These are phyloP conservation scores for Hypholoma sublateritium DNA, from an alignment of 768 basidiomycete species.

Conservation along the genomic window DNA sequence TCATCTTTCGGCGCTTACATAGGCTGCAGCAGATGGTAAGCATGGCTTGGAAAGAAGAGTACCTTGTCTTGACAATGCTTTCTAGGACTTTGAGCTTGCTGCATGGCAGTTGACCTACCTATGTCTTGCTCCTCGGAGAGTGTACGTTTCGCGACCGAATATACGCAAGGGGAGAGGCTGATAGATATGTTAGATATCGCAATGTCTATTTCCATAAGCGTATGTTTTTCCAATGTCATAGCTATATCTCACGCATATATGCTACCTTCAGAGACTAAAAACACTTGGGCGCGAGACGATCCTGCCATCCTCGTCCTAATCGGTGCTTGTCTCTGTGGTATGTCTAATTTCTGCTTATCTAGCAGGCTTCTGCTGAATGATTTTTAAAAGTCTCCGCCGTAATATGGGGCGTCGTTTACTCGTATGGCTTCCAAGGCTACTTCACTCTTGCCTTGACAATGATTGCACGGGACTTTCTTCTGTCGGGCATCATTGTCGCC, in stretches of 20 bases:
- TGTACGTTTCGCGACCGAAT: slow-evolving; percentile 47
- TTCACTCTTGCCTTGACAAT: slow-evolving; percentile 73
- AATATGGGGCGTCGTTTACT: slow-evolving; percentile 86
- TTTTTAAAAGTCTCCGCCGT: slow-evolving; percentile 71
- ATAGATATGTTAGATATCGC: slow-evolving; percentile 60
- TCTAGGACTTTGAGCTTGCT: slow-evolving; percentile 93
- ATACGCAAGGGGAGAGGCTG: neutral
- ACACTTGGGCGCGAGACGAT: slow-evolving; percentile 97
- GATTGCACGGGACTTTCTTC: slow-evolving; percentile 86
- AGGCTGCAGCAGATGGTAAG: slow-evolving; percentile 87
- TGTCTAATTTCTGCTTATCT: slow-evolving; percentile 19
- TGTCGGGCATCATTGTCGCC: slow-evolving; percentile 72
- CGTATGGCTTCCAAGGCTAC: slow-evolving; percentile 52
- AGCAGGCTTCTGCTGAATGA: neutral
- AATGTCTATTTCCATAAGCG: slow-evolving; percentile 99
- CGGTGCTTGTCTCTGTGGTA: slow-evolving; percentile 73
- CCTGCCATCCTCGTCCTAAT: slow-evolving; percentile 93
- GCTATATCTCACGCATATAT: neutral
- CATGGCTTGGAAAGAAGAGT: neutral
- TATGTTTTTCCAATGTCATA: slow-evolving; percentile 35
- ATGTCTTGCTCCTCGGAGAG: slow-evolving; percentile 88
- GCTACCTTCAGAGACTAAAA: slow-evolving; percentile 79
- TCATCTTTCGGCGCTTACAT: slow-evolving; percentile 78
- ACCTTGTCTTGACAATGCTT: neutral
- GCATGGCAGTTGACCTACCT: slow-evolving; percentile 96